Evolutionary conservation across 1,139 yeast species (phyloP).

Genomic region (Saccharomyces pastorianus): DNA sequence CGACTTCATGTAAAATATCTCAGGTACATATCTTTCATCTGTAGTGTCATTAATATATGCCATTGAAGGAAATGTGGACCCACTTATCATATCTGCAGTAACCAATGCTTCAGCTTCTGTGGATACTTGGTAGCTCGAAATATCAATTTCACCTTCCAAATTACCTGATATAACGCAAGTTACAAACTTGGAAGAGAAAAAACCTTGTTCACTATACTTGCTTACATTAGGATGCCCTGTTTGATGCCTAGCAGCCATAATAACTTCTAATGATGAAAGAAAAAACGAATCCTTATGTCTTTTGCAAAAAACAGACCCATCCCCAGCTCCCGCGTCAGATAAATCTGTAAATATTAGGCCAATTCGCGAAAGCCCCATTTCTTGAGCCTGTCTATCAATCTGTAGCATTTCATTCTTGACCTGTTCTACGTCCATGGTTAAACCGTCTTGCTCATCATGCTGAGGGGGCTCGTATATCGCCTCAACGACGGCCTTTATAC

Average conservation of each 20-base stretch:
- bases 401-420: conserved; percentile 51
- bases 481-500: conserved; percentile 88
- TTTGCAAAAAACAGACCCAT: conserved; percentile 85
- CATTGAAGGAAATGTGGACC: conserved; percentile 86
- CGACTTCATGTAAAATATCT: conserved; percentile 72
- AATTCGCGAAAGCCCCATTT: conserved; percentile 60
- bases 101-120: conserved; percentile 82
- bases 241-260: conserved; percentile 82
- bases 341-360: conserved; percentile 89
- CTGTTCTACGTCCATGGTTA: conserved; percentile 45
- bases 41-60: conserved; percentile 71
- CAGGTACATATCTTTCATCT: conserved; percentile 80
- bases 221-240: conserved; percentile 54
- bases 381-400: conserved; percentile 48
- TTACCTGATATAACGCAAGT: conserved; percentile 93
- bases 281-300: conserved; percentile 90
- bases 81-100: conserved; percentile 74
- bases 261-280: conserved; percentile 72
- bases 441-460: conserved; percentile 75
- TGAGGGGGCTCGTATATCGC: conserved; percentile 94
- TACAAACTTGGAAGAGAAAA: conserved; percentile 79
- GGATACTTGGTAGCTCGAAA: conserved; percentile 84
- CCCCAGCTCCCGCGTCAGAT: conserved; percentile 75
- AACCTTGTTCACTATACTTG: conserved; percentile 58
- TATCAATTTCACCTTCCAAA: conserved; percentile 76